Percentiles rank a stretch among this genome's conserved stretches.
Evolutionary conservation across 768 basidiomycete genomes (phyloP).

Genomic region (Xerocomellus dryophilus): DNA sequence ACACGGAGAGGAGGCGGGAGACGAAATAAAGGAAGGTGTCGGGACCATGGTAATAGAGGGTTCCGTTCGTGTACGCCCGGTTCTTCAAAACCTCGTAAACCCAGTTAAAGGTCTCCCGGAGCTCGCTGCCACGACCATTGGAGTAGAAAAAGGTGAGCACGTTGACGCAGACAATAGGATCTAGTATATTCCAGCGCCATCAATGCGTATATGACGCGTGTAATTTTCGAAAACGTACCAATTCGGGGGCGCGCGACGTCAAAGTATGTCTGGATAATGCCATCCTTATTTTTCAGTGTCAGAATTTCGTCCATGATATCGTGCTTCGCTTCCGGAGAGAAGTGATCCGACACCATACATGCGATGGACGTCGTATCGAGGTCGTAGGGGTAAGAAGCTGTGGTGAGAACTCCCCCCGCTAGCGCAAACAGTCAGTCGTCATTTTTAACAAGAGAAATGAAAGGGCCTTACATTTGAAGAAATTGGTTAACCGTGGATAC

Average conservation of each 20-base stretch:
- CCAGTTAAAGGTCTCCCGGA: constrained; percentile 23
- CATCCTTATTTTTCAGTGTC: constrained; percentile 15
- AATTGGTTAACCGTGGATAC: constrained; percentile 21
- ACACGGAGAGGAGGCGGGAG: constrained; percentile 19
- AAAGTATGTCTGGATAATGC: constrained; percentile 22
- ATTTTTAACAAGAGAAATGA: not conserved
- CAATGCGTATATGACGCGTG: not conserved
- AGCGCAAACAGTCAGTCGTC: not conserved
- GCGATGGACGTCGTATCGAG: constrained; percentile 21
- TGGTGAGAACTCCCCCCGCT: constrained; percentile 11
- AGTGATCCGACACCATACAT: constrained; percentile 16
- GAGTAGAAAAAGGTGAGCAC: constrained; percentile 20
- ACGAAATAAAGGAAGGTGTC: constrained; percentile 24
- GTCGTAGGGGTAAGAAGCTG: constrained; percentile 14
- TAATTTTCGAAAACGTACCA: constrained; percentile 5
- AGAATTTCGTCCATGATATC: constrained; percentile 24
- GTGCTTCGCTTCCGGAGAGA: constrained; percentile 14
- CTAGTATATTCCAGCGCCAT: not conserved
- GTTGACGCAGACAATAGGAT: constrained; percentile 20
- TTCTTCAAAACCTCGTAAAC: constrained; percentile 21
- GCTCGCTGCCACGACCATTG: constrained; percentile 18
- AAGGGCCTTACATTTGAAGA: constrained; percentile 13
- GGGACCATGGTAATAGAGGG: constrained; percentile 17
- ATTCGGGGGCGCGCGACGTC: constrained; percentile 21
- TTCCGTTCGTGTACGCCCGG: constrained; percentile 19